Conservation (phyloP, 192 early-diverging fungal species). For the Oehlia diaphana region DNA sequence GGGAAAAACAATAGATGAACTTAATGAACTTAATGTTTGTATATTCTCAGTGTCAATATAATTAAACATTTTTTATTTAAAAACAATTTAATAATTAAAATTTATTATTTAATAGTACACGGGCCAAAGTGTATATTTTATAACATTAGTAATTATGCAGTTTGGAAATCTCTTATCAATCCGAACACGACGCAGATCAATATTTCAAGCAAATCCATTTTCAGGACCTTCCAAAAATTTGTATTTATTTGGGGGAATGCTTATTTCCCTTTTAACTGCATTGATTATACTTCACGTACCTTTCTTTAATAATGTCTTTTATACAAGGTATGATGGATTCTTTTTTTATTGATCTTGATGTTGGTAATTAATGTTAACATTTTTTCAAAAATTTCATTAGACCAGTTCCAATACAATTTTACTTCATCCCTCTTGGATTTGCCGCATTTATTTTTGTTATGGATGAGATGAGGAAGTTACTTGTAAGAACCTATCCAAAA, state of each 20-base stretch:
- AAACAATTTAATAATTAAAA: no score
- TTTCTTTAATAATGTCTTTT: slow-evolving; percentile 57
- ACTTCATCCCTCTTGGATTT: slow-evolving; percentile 63
- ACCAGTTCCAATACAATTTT: slow-evolving; percentile 62
- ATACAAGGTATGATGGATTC: slow-evolving; percentile 30
- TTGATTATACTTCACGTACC: slow-evolving; percentile 55
- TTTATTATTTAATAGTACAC: slow-evolving; percentile 31
- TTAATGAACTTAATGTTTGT: slow-evolving; percentile 34
- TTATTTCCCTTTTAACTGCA: slow-evolving; percentile 47
- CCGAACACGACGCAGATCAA: slow-evolving; percentile 57
- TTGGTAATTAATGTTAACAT: neutral
- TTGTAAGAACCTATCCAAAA: slow-evolving; percentile 33
- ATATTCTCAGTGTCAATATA: neutral
- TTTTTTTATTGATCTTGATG: neutral
- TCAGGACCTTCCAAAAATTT: slow-evolving; percentile 57
- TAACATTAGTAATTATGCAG: slow-evolving; percentile 61
- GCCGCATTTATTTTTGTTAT: slow-evolving; percentile 55
- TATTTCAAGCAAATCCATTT: slow-evolving; percentile 63
- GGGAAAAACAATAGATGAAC: slow-evolving; percentile 32
- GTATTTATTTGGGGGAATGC: slow-evolving; percentile 55
- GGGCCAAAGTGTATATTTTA: slow-evolving; percentile 64
- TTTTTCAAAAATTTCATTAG: neutral
- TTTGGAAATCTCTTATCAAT: slow-evolving; percentile 59
- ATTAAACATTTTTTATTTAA: slow-evolving; percentile 1
- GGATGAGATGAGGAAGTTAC: slow-evolving; percentile 66